Evolutionary conservation across 2,329 filamentous ascomycete genomes (phyloP).

Genomic region (Cladosporium sp.): DNA sequence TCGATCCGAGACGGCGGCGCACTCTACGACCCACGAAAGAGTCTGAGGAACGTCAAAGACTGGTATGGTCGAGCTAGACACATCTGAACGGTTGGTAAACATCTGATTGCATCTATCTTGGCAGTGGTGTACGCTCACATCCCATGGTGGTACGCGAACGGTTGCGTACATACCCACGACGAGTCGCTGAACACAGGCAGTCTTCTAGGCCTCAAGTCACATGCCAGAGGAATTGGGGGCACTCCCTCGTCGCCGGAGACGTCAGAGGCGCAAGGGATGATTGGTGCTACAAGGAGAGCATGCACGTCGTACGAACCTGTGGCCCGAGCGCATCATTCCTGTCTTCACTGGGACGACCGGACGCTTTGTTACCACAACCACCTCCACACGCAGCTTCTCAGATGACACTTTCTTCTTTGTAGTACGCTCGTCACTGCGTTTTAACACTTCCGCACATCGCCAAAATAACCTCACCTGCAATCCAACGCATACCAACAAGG

Average conservation of each 20-base stretch:
- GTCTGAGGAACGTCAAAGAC: not conserved
- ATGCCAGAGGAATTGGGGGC: not conserved
- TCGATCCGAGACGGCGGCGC: not conserved
- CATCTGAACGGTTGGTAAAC: not conserved
- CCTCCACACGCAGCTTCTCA: not conserved
- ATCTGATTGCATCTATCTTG: not conserved
- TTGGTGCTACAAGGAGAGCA: conserved; percentile 6
- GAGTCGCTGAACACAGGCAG: not conserved
- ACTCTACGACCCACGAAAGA: not conserved
- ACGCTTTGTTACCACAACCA: conserved; percentile 6
- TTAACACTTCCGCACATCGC: not conserved
- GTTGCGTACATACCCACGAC: not conserved
- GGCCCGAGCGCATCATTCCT: conserved; percentile 12
- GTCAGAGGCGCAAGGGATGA: conserved; percentile 12
- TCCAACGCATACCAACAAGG: not conserved
- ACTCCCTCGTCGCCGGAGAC: not conserved
- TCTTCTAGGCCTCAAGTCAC: not conserved
- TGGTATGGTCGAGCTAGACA: not conserved
- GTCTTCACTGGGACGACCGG: conserved; percentile 13
- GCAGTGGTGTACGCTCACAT: not conserved
- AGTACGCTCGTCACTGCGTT: not conserved
- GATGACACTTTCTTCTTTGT: not conserved
- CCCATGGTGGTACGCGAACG: not conserved
- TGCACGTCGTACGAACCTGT: conserved; percentile 5
- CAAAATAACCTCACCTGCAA: not conserved